Conservation (phyloP, 108 stramenopile genomes). For the Licmophora abbreviata region DNA sequence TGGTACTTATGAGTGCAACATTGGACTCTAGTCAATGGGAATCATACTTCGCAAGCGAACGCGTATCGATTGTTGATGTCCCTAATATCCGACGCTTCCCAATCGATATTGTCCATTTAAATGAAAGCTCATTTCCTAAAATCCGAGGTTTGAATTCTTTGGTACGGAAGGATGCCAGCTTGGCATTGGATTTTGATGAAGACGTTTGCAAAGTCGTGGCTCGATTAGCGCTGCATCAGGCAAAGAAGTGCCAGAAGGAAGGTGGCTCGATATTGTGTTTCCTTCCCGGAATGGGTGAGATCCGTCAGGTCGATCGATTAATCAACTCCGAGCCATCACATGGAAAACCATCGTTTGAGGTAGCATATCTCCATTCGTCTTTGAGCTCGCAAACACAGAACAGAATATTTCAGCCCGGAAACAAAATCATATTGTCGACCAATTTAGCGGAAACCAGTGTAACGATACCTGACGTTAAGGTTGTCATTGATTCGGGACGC, state of each 20-base stretch:
- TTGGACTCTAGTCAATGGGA: constrained; percentile 89
- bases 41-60: constrained; percentile 71
- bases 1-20: constrained; percentile 97
- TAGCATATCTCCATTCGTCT: constrained; percentile 58
- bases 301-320: constrained; percentile 80
- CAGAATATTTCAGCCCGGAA: constrained; percentile 57
- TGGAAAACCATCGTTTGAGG: constrained; percentile 1
- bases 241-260: no score
- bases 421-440: constrained; percentile 78
- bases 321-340: constrained; percentile 71
- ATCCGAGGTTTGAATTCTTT: no score
- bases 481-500: constrained; percentile 93
- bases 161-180: constrained; percentile 1
- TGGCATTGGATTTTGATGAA: neutral
- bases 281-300: constrained; percentile 88
- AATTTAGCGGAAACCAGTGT: constrained; percentile 94
- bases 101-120: no score
- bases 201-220: constrained; percentile 59
- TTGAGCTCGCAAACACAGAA: constrained; percentile 69
- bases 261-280: constrained; percentile 92
- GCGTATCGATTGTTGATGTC: neutral
- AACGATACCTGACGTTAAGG: constrained; percentile 82
- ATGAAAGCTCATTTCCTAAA: no score
- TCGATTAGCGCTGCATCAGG: constrained; percentile 58
- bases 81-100: no score